Evolutionary conservation across 257 asterid species (phyloP).

Genomic region (Mentha longifolia): DNA sequence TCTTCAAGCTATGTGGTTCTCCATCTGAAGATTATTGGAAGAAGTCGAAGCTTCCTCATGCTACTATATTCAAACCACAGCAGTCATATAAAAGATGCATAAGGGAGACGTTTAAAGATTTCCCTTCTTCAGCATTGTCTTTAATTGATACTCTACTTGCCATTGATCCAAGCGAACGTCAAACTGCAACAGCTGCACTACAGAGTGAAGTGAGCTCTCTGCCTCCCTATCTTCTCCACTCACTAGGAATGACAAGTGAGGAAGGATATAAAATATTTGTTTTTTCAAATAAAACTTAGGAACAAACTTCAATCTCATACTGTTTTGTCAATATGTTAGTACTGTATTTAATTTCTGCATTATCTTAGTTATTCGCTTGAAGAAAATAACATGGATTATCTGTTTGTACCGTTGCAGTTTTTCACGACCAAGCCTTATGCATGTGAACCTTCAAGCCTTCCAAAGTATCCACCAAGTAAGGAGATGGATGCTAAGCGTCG

Average conservation of each 20-base stretch:
- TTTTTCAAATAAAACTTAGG: not conserved
- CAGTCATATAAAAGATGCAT: slow-evolving; percentile 80
- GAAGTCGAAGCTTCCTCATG: slow-evolving; percentile 80
- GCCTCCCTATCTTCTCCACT: slow-evolving; percentile 9
- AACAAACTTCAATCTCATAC: not conserved
- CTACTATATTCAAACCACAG: slow-evolving; percentile 88
- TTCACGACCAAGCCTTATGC: slow-evolving; percentile 75
- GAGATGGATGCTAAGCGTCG: slow-evolving; percentile 94
- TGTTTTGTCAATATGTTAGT: not conserved
- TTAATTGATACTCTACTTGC: slow-evolving; percentile 78
- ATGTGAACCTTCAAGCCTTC: slow-evolving; percentile 88
- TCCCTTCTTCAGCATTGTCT: slow-evolving; percentile 79
- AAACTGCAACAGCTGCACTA: slow-evolving; percentile 74
- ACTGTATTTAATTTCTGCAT: slow-evolving; percentile 13
- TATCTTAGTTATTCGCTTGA: slow-evolving; percentile 1
- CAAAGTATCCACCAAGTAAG: slow-evolving; percentile 92
- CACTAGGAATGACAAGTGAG: slow-evolving; percentile 1
- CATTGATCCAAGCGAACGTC: slow-evolving; percentile 83
- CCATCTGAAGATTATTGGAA: slow-evolving; percentile 89
- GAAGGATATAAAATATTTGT: not conserved
- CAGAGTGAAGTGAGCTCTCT: slow-evolving; percentile 69
- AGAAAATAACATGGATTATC: slow-evolving; percentile 4
- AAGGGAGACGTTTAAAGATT: slow-evolving; percentile 66
- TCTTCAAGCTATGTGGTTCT: slow-evolving; percentile 91
- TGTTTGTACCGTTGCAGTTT: slow-evolving; percentile 54